phyloP scores from a whole-genome alignment of 805 yeast species.

The Sugiyamaella boreocaroliniensis region DNA sequence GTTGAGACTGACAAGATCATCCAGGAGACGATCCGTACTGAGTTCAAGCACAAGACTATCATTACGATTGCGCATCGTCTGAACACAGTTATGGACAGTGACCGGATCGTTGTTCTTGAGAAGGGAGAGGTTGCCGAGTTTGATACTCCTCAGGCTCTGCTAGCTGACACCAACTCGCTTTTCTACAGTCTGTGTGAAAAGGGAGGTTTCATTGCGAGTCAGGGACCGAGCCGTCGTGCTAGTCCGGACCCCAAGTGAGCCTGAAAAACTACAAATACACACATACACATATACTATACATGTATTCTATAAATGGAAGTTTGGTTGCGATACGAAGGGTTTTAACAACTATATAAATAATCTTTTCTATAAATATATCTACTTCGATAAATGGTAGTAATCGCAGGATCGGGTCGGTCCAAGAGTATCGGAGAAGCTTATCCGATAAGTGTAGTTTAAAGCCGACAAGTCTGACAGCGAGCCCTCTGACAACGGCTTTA shows the following conservation, averaged over 20 bases:
- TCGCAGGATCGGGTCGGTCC: too few species aligned
- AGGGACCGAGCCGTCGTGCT: neutral
- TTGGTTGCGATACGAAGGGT: too few species aligned
- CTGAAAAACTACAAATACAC: too few species aligned
- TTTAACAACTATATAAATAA: too few species aligned
- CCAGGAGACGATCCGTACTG: constrained; percentile 62
- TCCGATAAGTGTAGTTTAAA: too few species aligned
- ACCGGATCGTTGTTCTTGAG: constrained; percentile 61
- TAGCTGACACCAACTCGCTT: constrained; percentile 57
- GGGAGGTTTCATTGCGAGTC: constrained; percentile 48
- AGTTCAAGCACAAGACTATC: constrained; percentile 62
- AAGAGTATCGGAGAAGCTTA: too few species aligned
- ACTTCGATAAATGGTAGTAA: too few species aligned
- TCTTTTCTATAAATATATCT: too few species aligned
- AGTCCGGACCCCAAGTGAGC: neutral
- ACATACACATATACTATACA: too few species aligned
- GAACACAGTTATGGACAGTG: constrained; percentile 72
- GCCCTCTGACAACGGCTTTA: too few species aligned
- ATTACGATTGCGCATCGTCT: constrained; percentile 76
- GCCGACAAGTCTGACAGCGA: too few species aligned
- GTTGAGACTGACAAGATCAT: constrained; percentile 66
- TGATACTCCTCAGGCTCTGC: constrained; percentile 56
- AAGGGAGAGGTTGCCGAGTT: constrained; percentile 62
- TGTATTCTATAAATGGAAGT: too few species aligned
- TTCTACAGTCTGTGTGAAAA: constrained; percentile 75